Evolutionary conservation across 139 green algal genomes (phyloP).

Genomic region (Klebsormidium nitens): DNA sequence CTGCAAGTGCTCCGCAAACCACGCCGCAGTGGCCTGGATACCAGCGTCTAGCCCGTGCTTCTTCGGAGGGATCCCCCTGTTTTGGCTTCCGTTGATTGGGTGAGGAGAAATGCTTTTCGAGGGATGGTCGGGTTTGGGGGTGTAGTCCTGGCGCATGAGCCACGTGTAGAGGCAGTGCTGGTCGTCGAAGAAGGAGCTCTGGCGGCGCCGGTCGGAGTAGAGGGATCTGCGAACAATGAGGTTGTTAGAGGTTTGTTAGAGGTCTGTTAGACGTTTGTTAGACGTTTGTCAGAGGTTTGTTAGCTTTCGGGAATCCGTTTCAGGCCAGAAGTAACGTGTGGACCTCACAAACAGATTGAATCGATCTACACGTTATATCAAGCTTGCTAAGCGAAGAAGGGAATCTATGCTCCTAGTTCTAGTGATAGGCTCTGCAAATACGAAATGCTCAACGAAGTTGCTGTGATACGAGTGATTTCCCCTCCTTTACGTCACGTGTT

Average conservation of each 20-base stretch:
- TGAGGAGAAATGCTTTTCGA: no score
- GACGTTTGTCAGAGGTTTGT: no score
- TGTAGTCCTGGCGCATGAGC: conserved; percentile 3
- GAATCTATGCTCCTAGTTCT: background rate
- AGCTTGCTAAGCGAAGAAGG: background rate
- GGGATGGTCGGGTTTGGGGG: no score
- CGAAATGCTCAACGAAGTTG: background rate
- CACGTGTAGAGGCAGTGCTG: conserved; percentile 9
- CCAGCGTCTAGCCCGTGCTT: no score
- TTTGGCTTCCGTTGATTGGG: no score
- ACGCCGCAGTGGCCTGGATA: background rate
- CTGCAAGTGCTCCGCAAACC: background rate
- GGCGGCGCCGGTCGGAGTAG: conserved; percentile 13
- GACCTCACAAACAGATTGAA: conserved; percentile 7
- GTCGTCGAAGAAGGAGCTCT: conserved; percentile 20
- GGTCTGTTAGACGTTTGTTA: no score
- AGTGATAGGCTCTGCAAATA: conserved; percentile 1
- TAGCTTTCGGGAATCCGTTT: background rate
- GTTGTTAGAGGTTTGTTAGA: no score
- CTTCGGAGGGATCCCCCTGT: no score
- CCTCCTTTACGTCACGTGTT: no score
- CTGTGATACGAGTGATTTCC: no score
- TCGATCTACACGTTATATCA: background rate
- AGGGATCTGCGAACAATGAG: background rate
- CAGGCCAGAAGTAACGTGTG: background rate